Conservation (phyloP, 768 basidiomycete species). For the Russula olivacea region DNA sequence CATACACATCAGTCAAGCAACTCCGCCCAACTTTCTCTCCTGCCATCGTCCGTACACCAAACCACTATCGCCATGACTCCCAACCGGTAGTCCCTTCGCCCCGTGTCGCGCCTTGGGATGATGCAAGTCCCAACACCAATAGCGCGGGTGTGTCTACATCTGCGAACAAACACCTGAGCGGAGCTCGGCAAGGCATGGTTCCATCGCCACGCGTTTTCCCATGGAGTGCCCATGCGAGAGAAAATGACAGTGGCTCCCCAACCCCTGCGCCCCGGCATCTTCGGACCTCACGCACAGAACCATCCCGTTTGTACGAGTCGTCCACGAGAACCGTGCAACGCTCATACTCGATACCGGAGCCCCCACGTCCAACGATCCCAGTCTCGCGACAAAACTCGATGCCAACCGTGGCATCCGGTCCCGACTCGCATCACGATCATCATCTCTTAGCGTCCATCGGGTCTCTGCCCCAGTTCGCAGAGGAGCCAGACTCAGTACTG, state of each 20-base stretch:
- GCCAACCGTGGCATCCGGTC: constrained; percentile 7
- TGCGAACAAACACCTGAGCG: constrained; percentile 13
- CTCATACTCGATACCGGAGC: constrained; percentile 20
- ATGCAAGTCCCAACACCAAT: not conserved
- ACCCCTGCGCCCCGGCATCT: constrained; percentile 17
- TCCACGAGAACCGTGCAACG: constrained; percentile 11
- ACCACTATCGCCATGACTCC: constrained; percentile 42
- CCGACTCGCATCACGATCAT: constrained; percentile 8
- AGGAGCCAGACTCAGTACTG: constrained; percentile 29
- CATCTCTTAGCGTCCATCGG: constrained; percentile 9
- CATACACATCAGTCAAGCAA: constrained; percentile 46
- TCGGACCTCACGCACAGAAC: constrained; percentile 5
- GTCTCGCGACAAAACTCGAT: constrained; percentile 23
- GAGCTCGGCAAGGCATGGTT: not conserved
- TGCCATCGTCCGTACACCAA: constrained; percentile 64
- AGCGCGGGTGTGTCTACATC: constrained; percentile 7
- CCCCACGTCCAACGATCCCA: not conserved
- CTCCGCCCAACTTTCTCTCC: constrained; percentile 64
- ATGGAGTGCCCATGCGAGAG: constrained; percentile 12
- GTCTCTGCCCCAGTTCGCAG: constrained; percentile 28
- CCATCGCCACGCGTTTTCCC: constrained; percentile 17
- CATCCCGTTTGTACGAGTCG: constrained; percentile 6
- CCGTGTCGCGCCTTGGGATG: constrained; percentile 14
- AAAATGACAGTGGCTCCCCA: constrained; percentile 8
- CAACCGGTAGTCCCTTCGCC: constrained; percentile 23